Evolutionary conservation across 2,329 filamentous ascomycete species (phyloP).

Genomic region (Xylariales sp.): DNA sequence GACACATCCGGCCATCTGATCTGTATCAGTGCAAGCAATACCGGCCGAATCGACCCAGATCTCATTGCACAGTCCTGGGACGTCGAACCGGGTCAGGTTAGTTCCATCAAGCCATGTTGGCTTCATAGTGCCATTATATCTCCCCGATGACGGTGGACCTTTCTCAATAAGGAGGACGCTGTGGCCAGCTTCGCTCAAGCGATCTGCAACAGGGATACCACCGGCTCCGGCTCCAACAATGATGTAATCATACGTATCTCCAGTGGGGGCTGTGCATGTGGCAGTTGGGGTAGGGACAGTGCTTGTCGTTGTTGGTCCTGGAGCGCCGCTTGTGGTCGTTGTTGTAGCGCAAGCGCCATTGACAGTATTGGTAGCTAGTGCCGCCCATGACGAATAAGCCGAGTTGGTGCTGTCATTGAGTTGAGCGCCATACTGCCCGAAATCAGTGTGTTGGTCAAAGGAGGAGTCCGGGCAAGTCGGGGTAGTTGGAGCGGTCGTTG

Average conservation of each 20-base stretch:
- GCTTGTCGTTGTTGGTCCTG: constrained; percentile 14
- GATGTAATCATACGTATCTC: constrained; percentile 54
- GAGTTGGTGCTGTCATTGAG: constrained; percentile 26
- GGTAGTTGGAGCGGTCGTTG: constrained; percentile 36
- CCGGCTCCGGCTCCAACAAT: constrained; percentile 56
- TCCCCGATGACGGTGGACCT: constrained; percentile 57
- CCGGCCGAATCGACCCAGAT: constrained; percentile 61
- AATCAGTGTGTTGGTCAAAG: constrained; percentile 50
- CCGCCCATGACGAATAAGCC: constrained; percentile 38
- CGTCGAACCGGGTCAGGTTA: constrained; percentile 64
- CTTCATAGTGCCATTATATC: constrained; percentile 58
- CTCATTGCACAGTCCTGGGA: constrained; percentile 67
- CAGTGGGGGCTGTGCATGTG: constrained; percentile 17
- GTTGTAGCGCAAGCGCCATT: constrained; percentile 28
- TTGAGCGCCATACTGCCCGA: constrained; percentile 47
- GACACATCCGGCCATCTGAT: constrained; percentile 68
- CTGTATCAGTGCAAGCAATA: constrained; percentile 64
- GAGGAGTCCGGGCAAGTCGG: constrained; percentile 36
- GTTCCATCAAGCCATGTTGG: constrained; percentile 58
- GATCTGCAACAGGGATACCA: constrained; percentile 54
- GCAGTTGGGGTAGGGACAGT: constrained; percentile 16
- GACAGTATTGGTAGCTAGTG: constrained; percentile 36
- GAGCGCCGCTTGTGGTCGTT: constrained; percentile 16
- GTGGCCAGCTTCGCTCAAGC: constrained; percentile 59
- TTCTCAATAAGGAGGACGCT: constrained; percentile 61